phyloP scores from a whole-genome alignment of 306 rosid species.

The Gastrolobium villosum region DNA sequence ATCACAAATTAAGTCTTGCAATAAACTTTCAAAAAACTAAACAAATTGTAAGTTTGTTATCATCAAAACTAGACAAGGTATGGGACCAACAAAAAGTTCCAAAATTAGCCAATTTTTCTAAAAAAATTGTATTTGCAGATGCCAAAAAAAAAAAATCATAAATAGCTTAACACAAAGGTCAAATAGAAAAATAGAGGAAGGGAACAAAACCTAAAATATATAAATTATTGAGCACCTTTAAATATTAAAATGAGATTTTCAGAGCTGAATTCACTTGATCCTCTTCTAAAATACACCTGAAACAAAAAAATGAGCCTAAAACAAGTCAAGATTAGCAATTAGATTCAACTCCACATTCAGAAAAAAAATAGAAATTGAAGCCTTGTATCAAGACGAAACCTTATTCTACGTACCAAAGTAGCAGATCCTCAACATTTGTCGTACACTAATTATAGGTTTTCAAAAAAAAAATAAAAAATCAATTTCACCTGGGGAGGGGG shows the following conservation, averaged over 20 bases:
- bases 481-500: too few relatives aligned
- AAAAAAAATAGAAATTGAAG: constrained; percentile 40
- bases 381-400: constrained; percentile 49
- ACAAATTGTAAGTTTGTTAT: too few relatives aligned
- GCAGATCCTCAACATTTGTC: constrained; percentile 66
- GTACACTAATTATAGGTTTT: constrained; percentile 29
- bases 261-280: constrained; percentile 33
- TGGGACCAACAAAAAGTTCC: constrained; percentile 17
- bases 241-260: constrained; percentile 34
- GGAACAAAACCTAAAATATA: constrained; percentile 44
- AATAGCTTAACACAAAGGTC: constrained; percentile 34
- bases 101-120: constrained; percentile 42
- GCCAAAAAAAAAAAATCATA: not conserved
- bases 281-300: constrained; percentile 52
- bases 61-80: too few relatives aligned
- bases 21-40: too few relatives aligned
- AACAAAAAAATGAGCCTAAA: constrained; percentile 31
- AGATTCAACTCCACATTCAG: constrained; percentile 11
- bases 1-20: too few relatives aligned
- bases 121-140: constrained; percentile 56
- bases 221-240: constrained; percentile 27
- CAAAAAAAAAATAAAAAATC: too few relatives aligned
- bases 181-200: constrained; percentile 42
- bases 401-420: constrained; percentile 41
- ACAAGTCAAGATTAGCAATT: constrained; percentile 29